These are phyloP conservation scores for Xylaria castorea DNA, from an alignment of 495 filamentous ascomycete species.

Conservation along the genomic window DNA sequence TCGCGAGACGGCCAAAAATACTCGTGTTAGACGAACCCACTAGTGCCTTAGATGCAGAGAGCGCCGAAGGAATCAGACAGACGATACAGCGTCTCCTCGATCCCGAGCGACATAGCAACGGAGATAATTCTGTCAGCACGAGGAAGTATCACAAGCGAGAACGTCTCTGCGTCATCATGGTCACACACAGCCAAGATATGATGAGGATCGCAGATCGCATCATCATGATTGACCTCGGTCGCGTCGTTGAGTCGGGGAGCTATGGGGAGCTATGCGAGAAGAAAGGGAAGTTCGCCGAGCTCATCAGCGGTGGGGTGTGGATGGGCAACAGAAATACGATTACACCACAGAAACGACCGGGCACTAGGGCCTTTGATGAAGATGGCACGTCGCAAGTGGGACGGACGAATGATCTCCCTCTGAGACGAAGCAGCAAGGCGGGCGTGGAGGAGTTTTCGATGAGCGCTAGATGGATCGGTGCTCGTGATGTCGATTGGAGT, in stretches of 20 bases:
- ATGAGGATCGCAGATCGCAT: conserved; percentile 77
- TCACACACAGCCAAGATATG: conserved; percentile 84
- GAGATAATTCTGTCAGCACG: not conserved
- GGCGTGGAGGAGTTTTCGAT: conserved; percentile 26
- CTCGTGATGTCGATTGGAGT: conserved; percentile 32
- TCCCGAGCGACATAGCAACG: not conserved
- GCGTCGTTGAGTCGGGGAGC: conserved; percentile 68
- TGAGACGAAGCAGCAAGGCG: conserved; percentile 22
- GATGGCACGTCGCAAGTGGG: not conserved
- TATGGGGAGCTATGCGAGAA: conserved; percentile 60
- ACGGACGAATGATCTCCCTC: conserved; percentile 30
- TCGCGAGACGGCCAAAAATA: conserved; percentile 71
- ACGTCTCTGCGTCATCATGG: conserved; percentile 66
- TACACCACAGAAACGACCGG: not conserved
- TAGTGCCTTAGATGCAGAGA: conserved; percentile 74
- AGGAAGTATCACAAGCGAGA: not conserved
- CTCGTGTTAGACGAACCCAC: conserved; percentile 91
- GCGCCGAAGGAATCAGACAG: conserved; percentile 68
- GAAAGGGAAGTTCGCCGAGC: conserved; percentile 44
- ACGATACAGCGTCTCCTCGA: conserved; percentile 63
- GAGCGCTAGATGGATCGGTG: conserved; percentile 32
- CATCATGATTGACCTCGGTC: conserved; percentile 71
- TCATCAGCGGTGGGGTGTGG: conserved; percentile 47
- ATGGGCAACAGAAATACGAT: conserved; percentile 21
- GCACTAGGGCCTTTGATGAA: not conserved